Evolutionary conservation across 768 basidiomycete genomes (phyloP).

Genomic region (Clavaria fumosa): DNA sequence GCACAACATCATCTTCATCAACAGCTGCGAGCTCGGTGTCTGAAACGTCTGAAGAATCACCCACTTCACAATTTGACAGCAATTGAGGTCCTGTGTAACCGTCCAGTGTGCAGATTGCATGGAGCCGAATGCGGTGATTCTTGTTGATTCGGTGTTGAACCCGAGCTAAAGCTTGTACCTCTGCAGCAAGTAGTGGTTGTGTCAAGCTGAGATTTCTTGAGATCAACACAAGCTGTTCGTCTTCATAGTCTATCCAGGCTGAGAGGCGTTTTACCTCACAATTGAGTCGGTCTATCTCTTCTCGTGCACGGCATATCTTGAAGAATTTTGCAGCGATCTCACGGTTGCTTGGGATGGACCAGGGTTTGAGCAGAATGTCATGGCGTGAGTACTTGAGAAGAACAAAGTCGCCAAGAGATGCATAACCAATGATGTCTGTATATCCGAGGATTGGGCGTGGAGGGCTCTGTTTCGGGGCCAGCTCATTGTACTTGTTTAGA

Average conservation of each 20-base stretch:
- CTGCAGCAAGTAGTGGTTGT: no score
- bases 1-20: background rate
- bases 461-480: background rate
- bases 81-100: background rate
- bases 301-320: no score
- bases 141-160: no score
- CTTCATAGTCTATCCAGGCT: no score
- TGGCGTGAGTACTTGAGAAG: background rate
- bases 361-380: background rate
- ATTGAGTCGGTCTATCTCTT: background rate
- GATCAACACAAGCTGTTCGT: no score
- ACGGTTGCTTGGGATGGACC: no score
- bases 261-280: no score
- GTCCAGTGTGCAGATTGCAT: conserved; percentile 1
- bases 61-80: background rate
- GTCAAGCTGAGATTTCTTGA: no score
- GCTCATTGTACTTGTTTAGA: background rate
- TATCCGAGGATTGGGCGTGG: no score
- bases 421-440: background rate
- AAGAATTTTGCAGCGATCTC: no score
- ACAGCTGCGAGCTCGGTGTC: background rate
- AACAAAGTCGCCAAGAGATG: conserved; percentile 1
- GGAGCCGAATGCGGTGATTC: background rate
- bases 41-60: no score
- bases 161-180: background rate